Conservation (phyloP, 179 eudicot species). For the Actinidia arguta region DNA sequence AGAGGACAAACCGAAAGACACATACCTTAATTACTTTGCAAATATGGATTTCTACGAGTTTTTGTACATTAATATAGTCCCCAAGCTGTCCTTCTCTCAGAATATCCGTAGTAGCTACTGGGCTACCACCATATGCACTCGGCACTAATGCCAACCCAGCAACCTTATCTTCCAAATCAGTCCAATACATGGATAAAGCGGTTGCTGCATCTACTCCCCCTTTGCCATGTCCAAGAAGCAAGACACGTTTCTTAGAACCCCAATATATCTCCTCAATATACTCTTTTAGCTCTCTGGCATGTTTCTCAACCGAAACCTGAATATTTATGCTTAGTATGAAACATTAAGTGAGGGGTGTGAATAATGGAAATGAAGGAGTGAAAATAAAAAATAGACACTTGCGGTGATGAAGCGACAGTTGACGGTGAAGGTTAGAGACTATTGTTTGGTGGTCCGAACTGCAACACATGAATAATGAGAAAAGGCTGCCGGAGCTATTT, state of each 20-base stretch:
- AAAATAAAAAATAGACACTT: too few species aligned
- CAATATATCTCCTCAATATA: slow-evolving; percentile 92
- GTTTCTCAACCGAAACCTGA: slow-evolving; percentile 93
- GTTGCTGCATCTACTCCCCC: slow-evolving; percentile 99
- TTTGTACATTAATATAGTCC: slow-evolving; percentile 76
- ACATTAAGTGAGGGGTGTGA: background rate
- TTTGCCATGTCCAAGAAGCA: slow-evolving; percentile 98
- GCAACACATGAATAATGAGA: too few species aligned
- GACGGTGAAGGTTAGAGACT: too few species aligned
- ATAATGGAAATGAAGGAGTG: too few species aligned
- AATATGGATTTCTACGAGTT: slow-evolving; percentile 77
- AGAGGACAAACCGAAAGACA: slow-evolving; percentile 6
- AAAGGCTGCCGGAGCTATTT: too few species aligned
- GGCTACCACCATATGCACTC: slow-evolving; percentile 98
- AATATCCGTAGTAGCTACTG: slow-evolving; percentile 90
- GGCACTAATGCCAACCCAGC: slow-evolving; percentile 90
- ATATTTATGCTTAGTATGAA: slow-evolving; percentile 27
- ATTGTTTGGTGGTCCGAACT: too few species aligned
- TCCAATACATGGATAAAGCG: slow-evolving; percentile 93
- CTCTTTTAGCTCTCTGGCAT: slow-evolving; percentile 88
- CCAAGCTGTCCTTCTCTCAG: slow-evolving; percentile 89
- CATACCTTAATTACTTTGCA: slow-evolving; percentile 89
- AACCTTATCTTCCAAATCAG: slow-evolving; percentile 87
- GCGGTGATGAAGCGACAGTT: too few species aligned
- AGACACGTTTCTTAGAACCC: slow-evolving; percentile 71